These are phyloP conservation scores for Dimargaris xerosporica DNA, from an alignment of 192 early-diverging fungal species.

Conservation along the genomic window DNA sequence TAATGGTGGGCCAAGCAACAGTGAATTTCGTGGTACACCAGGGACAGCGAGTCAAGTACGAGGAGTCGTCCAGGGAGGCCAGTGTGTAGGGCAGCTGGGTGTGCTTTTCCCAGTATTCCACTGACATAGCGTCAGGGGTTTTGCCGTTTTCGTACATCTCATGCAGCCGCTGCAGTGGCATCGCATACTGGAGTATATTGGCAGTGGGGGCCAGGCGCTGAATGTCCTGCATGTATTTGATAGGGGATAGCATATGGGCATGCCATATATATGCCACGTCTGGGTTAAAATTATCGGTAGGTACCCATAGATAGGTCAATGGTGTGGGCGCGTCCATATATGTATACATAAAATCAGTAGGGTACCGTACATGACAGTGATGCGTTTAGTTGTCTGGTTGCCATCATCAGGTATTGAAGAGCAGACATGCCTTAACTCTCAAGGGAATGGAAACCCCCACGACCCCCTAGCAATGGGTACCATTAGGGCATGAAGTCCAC, in stretches of 20 bases:
- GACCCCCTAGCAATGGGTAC: too few species aligned
- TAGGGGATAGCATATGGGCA: slow-evolving; percentile 37
- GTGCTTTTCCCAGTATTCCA: neutral
- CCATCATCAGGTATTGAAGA: neutral
- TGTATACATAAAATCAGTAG: too few species aligned
- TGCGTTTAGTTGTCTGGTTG: neutral
- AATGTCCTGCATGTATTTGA: slow-evolving; percentile 42
- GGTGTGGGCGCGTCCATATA: too few species aligned
- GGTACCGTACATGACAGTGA: too few species aligned
- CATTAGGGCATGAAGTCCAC: too few species aligned
- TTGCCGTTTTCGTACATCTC: neutral
- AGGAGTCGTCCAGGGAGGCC: neutral
- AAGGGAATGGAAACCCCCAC: too few species aligned
- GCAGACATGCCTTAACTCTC: too few species aligned
- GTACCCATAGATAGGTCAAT: too few species aligned
- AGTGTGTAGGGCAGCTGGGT: neutral
- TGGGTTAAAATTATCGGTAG: slow-evolving; percentile 4
- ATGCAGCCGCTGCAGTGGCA: slow-evolving; percentile 30
- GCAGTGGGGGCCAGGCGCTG: slow-evolving; percentile 26
- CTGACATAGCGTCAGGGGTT: neutral
- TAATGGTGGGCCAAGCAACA: neutral
- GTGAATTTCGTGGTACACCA: neutral
- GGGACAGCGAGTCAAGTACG: neutral
- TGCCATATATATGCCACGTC: slow-evolving; percentile 51
- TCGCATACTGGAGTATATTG: slow-evolving; percentile 20